These are phyloP conservation scores for Coffea eugenioides DNA, from an alignment of 257 asterid species.

Conservation along the genomic window DNA sequence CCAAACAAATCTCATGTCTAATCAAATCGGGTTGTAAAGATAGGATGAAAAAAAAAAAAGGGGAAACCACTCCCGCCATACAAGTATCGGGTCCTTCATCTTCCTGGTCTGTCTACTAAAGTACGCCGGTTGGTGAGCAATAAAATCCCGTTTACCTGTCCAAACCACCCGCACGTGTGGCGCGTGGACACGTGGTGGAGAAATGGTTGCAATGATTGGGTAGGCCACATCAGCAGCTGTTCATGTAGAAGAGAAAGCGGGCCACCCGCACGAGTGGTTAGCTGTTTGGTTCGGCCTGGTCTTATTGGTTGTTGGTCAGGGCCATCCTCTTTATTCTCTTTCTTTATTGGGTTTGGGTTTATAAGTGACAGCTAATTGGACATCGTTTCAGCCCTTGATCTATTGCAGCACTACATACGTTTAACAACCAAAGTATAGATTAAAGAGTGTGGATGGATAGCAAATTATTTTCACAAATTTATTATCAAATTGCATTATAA, in stretches of 20 bases:
- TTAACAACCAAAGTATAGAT: too few species aligned
- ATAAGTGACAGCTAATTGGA: conserved; percentile 2
- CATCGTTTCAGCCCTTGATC: background rate
- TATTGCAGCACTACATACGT: background rate
- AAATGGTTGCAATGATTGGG: conserved; percentile 54
- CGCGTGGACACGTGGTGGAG: conserved; percentile 23
- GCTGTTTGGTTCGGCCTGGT: conserved; percentile 25
- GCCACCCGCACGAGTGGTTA: conserved; percentile 84
- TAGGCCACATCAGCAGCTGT: conserved; percentile 22
- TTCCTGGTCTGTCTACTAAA: conserved; percentile 4
- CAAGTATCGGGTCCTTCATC: background rate
- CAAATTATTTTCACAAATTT: too few species aligned
- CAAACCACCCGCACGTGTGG: conserved; percentile 41
- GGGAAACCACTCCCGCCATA: background rate
- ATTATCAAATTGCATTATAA: too few species aligned
- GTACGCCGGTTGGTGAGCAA: conserved; percentile 26
- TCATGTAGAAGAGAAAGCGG: conserved; percentile 21
- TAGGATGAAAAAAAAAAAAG: background rate
- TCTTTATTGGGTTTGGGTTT: background rate
- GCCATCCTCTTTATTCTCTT: background rate
- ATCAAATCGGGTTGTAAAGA: conserved; percentile 41
- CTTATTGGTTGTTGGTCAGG: conserved; percentile 17
- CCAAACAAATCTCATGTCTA: background rate
- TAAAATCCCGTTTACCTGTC: background rate
- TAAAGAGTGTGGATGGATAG: too few species aligned